Conservation (phyloP, 2,329 filamentous ascomycete species). For the Emergomyces orientalis region DNA sequence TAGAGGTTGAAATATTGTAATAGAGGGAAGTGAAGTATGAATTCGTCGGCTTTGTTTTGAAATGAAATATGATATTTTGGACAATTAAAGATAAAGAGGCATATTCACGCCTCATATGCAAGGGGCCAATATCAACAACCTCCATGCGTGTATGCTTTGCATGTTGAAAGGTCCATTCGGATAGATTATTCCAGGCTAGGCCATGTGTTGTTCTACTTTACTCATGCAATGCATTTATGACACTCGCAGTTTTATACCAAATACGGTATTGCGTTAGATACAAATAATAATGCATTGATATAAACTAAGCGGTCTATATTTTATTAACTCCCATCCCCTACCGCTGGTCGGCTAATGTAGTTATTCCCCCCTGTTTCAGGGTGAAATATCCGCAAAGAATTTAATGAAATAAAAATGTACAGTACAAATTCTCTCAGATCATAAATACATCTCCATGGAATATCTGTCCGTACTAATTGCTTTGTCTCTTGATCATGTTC, state of each 20-base stretch:
- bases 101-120: not conserved
- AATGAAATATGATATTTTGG: not conserved
- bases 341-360: not conserved
- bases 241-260: not conserved
- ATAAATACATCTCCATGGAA: not conserved
- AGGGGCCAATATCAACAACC: not conserved
- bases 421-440: too few relatives aligned
- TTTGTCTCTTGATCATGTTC: not conserved
- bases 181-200: not conserved
- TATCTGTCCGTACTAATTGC: not conserved
- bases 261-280: not conserved
- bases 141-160: not conserved
- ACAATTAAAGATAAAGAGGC: not conserved
- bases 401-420: not conserved
- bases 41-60: not conserved
- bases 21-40: not conserved
- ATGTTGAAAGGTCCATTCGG: not conserved
- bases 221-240: not conserved
- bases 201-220: not conserved
- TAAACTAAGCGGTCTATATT: not conserved
- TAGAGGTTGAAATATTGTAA: conserved; percentile 26
- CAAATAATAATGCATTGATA: not conserved
- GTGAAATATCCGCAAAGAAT: not conserved
- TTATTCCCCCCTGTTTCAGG: not conserved
- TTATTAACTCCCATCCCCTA: too few relatives aligned